Evolutionary conservation across 2,329 filamentous ascomycete species (phyloP), one percentile per base, ranked within the genome.

Genomic region (Colletotrichum somersetense): DNA sequence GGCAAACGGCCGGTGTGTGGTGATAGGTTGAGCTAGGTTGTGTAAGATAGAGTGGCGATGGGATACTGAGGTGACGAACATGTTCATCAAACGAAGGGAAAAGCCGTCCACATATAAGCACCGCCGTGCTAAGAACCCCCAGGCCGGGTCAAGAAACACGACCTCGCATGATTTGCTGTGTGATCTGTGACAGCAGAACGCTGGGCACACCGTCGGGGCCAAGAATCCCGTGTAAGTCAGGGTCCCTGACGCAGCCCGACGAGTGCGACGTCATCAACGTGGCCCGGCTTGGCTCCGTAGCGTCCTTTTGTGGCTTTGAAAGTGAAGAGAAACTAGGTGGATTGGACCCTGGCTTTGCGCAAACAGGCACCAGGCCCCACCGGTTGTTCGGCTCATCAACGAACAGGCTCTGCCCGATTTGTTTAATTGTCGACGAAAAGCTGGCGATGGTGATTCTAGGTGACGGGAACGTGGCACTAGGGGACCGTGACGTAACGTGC

Each of bases 41-140:
- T 52, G 30, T 6, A 20, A 56, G 30, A 30, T 35, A 35, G 50
- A 59, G 53, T 64, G 62, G 67, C 62, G 26, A 69, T 65, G 40
- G 52, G 26, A 30, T 65, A 52, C 14, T 55, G 46, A 44, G n/a
- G 18, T 18, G 59, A 72, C 50, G 66, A 61, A 61, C 59, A 61
- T 26, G 33, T 55, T 56, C 55, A 46, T 16, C 10, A 18, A 59
- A 62, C 33, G 33, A 33, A 66, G 73, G 72, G 73, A 58, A 62
- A 67, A 23, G 26, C 35, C 40, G 59, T 66, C 66, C 50, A 55
- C 63, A 73, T 73, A 73, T 73, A 73, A 73, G 50, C 69, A 69
- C 64, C 52, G 18, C n/a, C 53, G 53, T 62, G 40, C 53, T 50
- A 65, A 53, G 40, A 38, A 42, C 59, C 58, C 55, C 64, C 62